A percentile compares a stretch with the other conserved stretches of the same genome.
Conservation (phyloP, 495 filamentous ascomycete species). For the Xylaria longipes region DNA sequence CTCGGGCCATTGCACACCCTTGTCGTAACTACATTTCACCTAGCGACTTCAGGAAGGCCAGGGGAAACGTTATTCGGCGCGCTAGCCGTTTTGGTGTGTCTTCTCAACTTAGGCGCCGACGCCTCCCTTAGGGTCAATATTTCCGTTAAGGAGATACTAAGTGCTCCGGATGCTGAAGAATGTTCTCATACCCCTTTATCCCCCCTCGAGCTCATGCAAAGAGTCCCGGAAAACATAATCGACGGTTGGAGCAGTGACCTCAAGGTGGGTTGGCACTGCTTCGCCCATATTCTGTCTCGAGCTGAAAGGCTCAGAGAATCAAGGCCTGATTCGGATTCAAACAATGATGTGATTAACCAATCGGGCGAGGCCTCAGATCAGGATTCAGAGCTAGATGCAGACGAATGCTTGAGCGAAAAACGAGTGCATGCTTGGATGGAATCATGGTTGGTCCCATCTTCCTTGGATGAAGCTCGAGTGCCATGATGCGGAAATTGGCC, state of each 20-base stretch:
- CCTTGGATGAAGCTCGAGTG: background rate
- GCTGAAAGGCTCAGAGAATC: background rate
- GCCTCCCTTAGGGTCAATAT: background rate
- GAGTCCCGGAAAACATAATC: background rate
- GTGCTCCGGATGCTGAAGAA: background rate
- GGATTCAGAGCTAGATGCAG: background rate
- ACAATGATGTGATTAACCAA: background rate
- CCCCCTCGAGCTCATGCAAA: background rate
- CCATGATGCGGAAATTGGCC: background rate
- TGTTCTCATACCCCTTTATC: background rate
- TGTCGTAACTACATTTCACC: background rate
- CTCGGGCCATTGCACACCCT: background rate
- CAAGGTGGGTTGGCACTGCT: background rate
- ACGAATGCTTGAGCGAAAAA: background rate
- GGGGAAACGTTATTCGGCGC: constrained; percentile 1
- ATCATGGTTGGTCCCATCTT: background rate
- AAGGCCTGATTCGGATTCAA: background rate
- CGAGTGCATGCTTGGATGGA: background rate
- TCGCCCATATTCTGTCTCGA: background rate
- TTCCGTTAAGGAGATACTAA: background rate
- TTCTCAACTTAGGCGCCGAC: background rate
- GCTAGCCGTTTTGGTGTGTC: background rate
- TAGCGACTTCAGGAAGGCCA: background rate
- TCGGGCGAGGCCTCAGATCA: background rate
- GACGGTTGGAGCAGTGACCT: background rate